Percentiles rank a stretch among this genome's conserved stretches.
Conservation (phyloP, 129 eudicot genomes). For the Erigeron canadensis region DNA sequence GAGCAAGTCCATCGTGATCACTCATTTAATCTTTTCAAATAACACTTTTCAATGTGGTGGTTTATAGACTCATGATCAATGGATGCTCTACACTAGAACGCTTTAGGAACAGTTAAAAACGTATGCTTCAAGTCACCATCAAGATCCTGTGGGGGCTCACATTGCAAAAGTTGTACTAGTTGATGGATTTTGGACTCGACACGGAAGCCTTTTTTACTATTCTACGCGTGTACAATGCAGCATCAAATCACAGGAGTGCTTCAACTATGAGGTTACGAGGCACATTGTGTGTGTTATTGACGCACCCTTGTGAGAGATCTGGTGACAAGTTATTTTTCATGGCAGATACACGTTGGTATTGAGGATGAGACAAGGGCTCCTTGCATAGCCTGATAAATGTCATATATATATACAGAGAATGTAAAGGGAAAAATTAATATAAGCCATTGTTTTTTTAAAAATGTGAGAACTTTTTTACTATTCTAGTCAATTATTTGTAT, state of each 20-base stretch:
- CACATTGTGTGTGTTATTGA: background rate
- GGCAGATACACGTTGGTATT: background rate
- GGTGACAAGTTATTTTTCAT: background rate
- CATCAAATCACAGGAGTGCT: background rate
- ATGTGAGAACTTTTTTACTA: background rate
- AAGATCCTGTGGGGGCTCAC: background rate
- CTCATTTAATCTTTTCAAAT: too few species aligned
- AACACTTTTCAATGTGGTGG: background rate
- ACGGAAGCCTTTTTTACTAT: background rate
- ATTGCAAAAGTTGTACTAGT: background rate
- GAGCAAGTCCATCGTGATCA: too few species aligned
- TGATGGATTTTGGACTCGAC: slow-evolving; percentile 1
- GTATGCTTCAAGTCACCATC: background rate
- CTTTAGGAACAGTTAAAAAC: background rate
- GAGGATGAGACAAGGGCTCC: background rate
- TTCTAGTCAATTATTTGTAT: background rate
- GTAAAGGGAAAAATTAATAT: too few species aligned
- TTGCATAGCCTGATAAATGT: background rate
- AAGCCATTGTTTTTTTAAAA: background rate
- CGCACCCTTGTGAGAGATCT: background rate
- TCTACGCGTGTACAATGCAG: background rate
- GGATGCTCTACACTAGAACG: background rate
- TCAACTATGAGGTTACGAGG: background rate
- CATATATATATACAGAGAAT: too few species aligned
- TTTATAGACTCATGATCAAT: background rate